Base-by-base conservation (phyloP, 371 early-diverging fungal genomes). In the Mucor plumbeus region DNA sequence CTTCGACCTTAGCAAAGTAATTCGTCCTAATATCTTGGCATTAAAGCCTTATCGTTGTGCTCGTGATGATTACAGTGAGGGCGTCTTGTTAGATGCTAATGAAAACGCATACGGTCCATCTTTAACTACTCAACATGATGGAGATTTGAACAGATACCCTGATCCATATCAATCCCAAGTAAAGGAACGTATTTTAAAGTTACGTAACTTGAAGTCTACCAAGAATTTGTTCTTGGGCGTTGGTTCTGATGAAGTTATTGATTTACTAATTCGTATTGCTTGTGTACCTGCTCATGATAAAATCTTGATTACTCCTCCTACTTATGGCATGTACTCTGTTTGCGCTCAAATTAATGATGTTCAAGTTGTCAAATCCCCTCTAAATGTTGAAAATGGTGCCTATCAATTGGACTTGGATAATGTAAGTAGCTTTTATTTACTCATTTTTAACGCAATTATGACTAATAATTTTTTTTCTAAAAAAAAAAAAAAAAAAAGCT, bases 241-340 rank as follows among this genome's bases (percentile, higher is more conserved):
- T 31, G 99, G 99, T 7, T 92, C 92, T 55, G 99, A 99, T 77
- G 99, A 99, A 81, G 89, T 92, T 57, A 95, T 98, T 64, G 99
- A 99, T 70, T 72, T 98, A 64, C 69, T 94, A 36, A 88, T 98
- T 61, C 88, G 98, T 40, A 90, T 99, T 54, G 93, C 93, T 47
- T 97, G 98, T 79, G 82, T 85, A 17, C 99, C 99, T 11, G 93
- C 88, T 47, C 85, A 87, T 67, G 98, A 99, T 74, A 91, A 93
- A 78, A 89, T 98, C 68, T 82, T 99, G 60, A 92, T 97, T 60
- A 93, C 93, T 8, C 98, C 98, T 62, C 98, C 99, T 4, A 98
- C 98, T 34, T 99, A 99, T 75, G 99, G 99, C 71, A 99, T 99
- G 99, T 99, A 99, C 84, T 84, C 87, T 15, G 97, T 97, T 15